A percentile compares a stretch with the other conserved stretches of the same genome.
phyloP scores from a whole-genome alignment of 225 moss, liverwort and hornwort species.

The Sphagnum tenellum region DNA sequence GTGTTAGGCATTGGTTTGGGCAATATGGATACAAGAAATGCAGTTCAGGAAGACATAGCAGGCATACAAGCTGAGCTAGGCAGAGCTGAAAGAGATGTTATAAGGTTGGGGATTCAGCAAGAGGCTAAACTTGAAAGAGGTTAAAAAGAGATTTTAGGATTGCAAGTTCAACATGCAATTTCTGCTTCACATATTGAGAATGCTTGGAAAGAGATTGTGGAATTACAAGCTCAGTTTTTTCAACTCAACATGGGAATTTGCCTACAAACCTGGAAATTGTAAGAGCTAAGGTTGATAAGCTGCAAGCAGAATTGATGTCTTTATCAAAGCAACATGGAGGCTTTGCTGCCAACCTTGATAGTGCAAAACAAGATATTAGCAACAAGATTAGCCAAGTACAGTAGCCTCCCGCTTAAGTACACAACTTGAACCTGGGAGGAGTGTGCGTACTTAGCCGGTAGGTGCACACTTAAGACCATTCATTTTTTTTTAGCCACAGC shows the following conservation, averaged over 20 bases:
- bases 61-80: slow-evolving; percentile 20
- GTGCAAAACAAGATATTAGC: slow-evolving; percentile 27
- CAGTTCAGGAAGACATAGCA: slow-evolving; percentile 14
- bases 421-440: too few species aligned
- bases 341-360: slow-evolving; percentile 16
- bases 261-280: slow-evolving; percentile 15
- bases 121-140: slow-evolving; percentile 22
- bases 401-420: too few species aligned
- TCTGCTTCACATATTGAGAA: slow-evolving; percentile 16
- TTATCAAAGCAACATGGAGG: slow-evolving; percentile 14
- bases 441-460: too few species aligned
- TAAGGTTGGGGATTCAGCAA: slow-evolving; percentile 12
- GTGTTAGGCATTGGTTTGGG: slow-evolving; percentile 18
- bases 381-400: background rate
- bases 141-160: slow-evolving; percentile 16
- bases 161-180: slow-evolving; percentile 19
- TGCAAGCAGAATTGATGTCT: slow-evolving; percentile 17
- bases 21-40: slow-evolving; percentile 4
- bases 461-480: too few species aligned
- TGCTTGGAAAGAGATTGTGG: slow-evolving; percentile 25
- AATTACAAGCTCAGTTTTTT: slow-evolving; percentile 16
- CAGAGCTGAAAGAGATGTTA: slow-evolving; percentile 13
- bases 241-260: slow-evolving; percentile 11
- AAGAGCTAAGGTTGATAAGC: slow-evolving; percentile 15
- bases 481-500: too few species aligned